Base-by-base conservation (phyloP, 805 yeast genomes). In the Spathaspora girioi region DNA sequence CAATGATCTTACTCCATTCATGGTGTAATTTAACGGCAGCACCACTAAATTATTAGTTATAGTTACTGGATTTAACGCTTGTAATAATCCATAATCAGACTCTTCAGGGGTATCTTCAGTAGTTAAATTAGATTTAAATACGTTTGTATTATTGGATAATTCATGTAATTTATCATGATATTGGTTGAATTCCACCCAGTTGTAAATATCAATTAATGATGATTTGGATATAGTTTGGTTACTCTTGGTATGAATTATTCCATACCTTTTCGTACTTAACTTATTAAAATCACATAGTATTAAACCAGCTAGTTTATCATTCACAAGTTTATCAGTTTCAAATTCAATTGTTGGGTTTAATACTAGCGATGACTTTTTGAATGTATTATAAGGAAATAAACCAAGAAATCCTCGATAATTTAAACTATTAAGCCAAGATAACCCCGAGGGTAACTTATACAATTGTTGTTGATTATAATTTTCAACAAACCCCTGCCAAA, bases 341-440 rank as follows among this genome's bases (percentile, higher is more conserved):
- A 44, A 40, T 35, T 47, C 45, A 1, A 53, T 38, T 20, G 46
- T 49, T 14, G 55, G 47, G 23, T 49, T 54, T 12, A 71, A 32
- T 2, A 54, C 55, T 5, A 67, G 45, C 1, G 70, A 62, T 10
- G 76, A 70, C 43, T 59, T 64, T 46, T 69, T 70, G 53, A 57
- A 65, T 19, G 58, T 50, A n/a, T 52, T 50, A 5, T 49, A 47
- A 3, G 44, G 63, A 7, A 70, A 50, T 43, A 69, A 56, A 2
- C 73, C 75, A 27, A 73, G 57, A 40, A 71, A 65, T 5, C 78
- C 78, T 38, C 56, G 57, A 52, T 65, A 64, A 54, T 72, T 73
- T 40, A 71, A 50, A 18, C 60, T 53, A 45, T 70, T 69, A 29
- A 71, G 69, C 78, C 78, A 74, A 15, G 49, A 50, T n/a, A 68